These are phyloP conservation scores for Fusarium transvaalense DNA, from an alignment of 2,329 filamentous ascomycete species.

Conservation along the genomic window DNA sequence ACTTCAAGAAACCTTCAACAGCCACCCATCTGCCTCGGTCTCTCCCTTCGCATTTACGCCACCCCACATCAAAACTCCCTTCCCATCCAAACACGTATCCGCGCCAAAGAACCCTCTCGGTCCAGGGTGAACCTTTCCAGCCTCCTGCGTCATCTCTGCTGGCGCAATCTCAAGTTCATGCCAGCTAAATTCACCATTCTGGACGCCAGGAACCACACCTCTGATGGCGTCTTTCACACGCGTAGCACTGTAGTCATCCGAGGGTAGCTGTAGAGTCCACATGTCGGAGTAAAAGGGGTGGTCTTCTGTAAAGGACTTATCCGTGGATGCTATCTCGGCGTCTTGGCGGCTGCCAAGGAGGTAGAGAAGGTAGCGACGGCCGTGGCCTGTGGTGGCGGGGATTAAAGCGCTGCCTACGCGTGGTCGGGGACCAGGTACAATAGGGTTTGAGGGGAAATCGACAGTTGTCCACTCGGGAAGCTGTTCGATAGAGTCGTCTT, in stretches of 20 bases:
- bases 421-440: conserved; percentile 32
- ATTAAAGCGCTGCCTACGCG: conserved; percentile 35
- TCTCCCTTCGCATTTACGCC: conserved; percentile 42
- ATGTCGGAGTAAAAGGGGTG: conserved; percentile 38
- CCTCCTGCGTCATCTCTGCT: conserved; percentile 29
- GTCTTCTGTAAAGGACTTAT: conserved; percentile 25
- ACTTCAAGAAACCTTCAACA: conserved; percentile 31
- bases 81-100: conserved; percentile 29
- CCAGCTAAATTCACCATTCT: conserved; percentile 38
- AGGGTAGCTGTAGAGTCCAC: conserved; percentile 39
- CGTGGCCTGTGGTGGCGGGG: conserved; percentile 27
- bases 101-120: conserved; percentile 40
- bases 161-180: conserved; percentile 40
- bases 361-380: conserved; percentile 34
- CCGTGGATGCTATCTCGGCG: not conserved
- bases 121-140: conserved; percentile 40
- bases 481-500: conserved; percentile 13
- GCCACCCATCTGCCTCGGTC: conserved; percentile 40
- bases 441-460: conserved; percentile 34
- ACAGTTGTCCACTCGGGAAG: conserved; percentile 26
- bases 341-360: conserved; percentile 40
- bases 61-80: conserved; percentile 36
- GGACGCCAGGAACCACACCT: conserved; percentile 16
- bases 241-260: conserved; percentile 21
- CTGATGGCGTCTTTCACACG: conserved; percentile 32